Evolutionary conservation across 2,329 filamentous ascomycete species (phyloP).

Genomic region (Epichloe bromicola): DNA sequence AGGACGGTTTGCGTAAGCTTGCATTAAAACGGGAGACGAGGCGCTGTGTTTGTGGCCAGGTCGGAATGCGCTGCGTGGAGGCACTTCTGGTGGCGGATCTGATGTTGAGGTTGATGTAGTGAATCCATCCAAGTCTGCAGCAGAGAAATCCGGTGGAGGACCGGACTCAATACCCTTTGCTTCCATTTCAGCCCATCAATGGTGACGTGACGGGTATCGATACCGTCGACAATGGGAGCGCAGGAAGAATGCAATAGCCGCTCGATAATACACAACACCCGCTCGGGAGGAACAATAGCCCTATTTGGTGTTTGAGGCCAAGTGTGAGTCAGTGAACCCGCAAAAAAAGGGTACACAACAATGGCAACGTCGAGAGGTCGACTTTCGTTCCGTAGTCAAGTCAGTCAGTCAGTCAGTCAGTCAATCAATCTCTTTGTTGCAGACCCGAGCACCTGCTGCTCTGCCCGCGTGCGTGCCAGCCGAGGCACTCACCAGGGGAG

Average conservation of each 20-base stretch:
- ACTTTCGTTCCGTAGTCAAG: not conserved
- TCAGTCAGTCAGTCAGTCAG: not conserved
- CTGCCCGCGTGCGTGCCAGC: too few species aligned
- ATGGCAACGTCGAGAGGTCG: not conserved
- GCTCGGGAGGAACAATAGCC: not conserved
- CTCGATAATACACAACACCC: not conserved
- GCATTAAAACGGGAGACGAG: constrained; percentile 5
- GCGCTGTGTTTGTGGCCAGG: constrained; percentile 1
- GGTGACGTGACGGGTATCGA: not conserved
- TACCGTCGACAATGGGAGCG: not conserved
- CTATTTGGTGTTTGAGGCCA: not conserved
- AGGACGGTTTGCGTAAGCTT: constrained; percentile 10
- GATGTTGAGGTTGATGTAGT: not conserved
- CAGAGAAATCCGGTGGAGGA: not conserved
- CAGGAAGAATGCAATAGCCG: not conserved
- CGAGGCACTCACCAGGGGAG: too few species aligned
- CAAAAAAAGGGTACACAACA: not conserved
- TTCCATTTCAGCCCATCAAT: not conserved
- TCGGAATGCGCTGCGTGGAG: not conserved
- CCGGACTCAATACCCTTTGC: not conserved
- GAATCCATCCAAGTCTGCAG: not conserved
- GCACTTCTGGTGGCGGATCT: not conserved
- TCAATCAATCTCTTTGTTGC: too few species aligned
- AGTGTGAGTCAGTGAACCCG: not conserved
- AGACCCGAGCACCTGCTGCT: too few species aligned